phyloP scores from a whole-genome alignment of 2,329 filamentous ascomycete genomes.

The Calonectria naviculata region DNA sequence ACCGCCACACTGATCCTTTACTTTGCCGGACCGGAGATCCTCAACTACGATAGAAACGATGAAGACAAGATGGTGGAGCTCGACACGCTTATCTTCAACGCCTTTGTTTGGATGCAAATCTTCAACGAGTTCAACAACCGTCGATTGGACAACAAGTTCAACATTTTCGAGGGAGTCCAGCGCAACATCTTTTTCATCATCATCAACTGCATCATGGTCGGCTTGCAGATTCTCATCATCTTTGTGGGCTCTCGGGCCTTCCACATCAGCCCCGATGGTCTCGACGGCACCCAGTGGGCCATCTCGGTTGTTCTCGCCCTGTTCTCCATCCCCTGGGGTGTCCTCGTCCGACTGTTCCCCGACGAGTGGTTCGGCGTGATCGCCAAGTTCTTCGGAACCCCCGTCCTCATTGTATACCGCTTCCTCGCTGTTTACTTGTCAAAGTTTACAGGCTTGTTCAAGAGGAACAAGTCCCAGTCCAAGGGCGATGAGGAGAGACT shows the following conservation, averaged over 20 bases:
- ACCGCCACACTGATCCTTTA: conserved; percentile 63
- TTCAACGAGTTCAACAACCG: conserved; percentile 76
- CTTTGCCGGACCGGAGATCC: conserved; percentile 64
- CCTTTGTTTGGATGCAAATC: conserved; percentile 77
- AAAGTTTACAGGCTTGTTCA: not conserved
- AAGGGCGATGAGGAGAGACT: not conserved
- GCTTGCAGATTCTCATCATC: conserved; percentile 66
- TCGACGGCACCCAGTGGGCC: conserved; percentile 25
- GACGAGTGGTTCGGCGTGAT: conserved; percentile 44
- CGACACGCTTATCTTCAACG: conserved; percentile 73
- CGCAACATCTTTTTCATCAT: conserved; percentile 68
- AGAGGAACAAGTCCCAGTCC: not conserved
- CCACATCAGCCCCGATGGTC: conserved; percentile 17
- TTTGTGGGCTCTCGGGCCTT: conserved; percentile 57
- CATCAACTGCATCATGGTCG: conserved; percentile 68
- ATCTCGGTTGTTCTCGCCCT: conserved; percentile 48
- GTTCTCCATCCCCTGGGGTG: conserved; percentile 62
- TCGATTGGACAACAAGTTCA: conserved; percentile 71
- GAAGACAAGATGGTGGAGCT: conserved; percentile 46
- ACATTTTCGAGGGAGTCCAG: conserved; percentile 68
- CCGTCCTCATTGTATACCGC: not conserved
- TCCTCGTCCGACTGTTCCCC: conserved; percentile 61
- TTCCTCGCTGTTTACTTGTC: not conserved
- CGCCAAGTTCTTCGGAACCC: not conserved
- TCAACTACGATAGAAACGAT: conserved; percentile 56